Conservation (phyloP, 31 red algal species). For the Odonthalia washingtoniensis region DNA sequence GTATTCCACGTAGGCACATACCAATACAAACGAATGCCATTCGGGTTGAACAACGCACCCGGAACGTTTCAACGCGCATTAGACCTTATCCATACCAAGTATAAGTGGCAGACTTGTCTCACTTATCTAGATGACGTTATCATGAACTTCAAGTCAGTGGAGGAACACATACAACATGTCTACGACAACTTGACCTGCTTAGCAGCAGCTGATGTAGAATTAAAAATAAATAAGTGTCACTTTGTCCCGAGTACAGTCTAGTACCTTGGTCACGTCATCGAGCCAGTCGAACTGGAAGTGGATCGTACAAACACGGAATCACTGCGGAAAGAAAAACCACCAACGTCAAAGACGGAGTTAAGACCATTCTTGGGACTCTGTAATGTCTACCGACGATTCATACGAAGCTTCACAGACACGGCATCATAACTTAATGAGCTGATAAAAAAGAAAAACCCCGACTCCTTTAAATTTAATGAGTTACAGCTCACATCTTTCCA, state of each 20-base stretch:
- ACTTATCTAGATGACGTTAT: neutral
- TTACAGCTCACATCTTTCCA: neutral
- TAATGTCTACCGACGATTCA: too few relatives aligned
- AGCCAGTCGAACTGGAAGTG: neutral
- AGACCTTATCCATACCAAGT: neutral
- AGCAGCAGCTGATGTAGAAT: neutral
- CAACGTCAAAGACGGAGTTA: too few relatives aligned
- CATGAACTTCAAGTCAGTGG: neutral
- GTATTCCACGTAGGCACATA: neutral
- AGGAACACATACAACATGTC: neutral
- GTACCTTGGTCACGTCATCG: conserved; percentile 36
- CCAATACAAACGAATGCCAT: neutral
- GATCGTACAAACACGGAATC: too few relatives aligned
- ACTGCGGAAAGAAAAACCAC: too few relatives aligned
- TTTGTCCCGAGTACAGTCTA: too few relatives aligned
- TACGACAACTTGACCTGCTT: neutral
- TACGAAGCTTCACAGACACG: too few relatives aligned
- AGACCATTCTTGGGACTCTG: too few relatives aligned
- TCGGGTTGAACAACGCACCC: neutral
- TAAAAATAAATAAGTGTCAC: neutral
- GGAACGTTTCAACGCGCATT: neutral
- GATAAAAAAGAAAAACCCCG: too few relatives aligned
- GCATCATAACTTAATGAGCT: too few relatives aligned
- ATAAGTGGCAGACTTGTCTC: neutral
- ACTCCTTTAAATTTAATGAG: too few relatives aligned